These are phyloP conservation scores for Sporisorium exsertum DNA, from an alignment of 1,284 basidiomycete species.

Conservation along the genomic window DNA sequence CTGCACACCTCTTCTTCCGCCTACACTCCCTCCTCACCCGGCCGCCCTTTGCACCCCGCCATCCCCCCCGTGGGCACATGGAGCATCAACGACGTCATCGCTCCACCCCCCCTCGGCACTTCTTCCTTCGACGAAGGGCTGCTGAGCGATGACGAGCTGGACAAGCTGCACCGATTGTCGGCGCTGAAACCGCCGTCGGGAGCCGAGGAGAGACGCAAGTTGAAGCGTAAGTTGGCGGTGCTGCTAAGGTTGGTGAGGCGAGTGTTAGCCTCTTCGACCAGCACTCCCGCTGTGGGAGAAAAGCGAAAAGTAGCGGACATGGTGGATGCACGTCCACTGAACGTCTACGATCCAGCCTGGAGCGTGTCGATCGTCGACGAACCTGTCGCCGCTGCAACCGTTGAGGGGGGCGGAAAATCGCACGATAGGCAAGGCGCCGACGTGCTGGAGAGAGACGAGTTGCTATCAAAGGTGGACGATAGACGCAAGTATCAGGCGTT, in stretches of 20 bases:
- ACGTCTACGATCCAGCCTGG: slow-evolving; percentile 11
- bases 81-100: slow-evolving; percentile 20
- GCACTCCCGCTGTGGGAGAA: too few species aligned
- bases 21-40: too few species aligned
- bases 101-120: background rate
- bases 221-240: slow-evolving; percentile 17
- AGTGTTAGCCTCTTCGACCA: background rate
- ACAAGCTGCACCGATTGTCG: slow-evolving; percentile 40
- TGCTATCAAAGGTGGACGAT: slow-evolving; percentile 5
- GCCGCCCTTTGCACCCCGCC: background rate
- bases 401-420: too few species aligned
- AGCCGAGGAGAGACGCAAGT: slow-evolving; percentile 1
- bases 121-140: background rate
- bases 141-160: slow-evolving; percentile 27
- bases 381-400: background rate
- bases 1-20: too few species aligned
- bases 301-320: background rate
- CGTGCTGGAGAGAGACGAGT: slow-evolving; percentile 15
- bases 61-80: slow-evolving; percentile 37
- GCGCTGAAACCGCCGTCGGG: slow-evolving; percentile 32
- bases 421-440: background rate
- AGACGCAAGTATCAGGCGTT: slow-evolving; percentile 16
- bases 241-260: slow-evolving; percentile 39
- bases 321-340: slow-evolving; percentile 25
- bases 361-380: slow-evolving; percentile 2